Evolutionary conservation across 768 basidiomycete species (phyloP), one percentile per base, ranked within the genome.

Genomic region (Tremella mesenterica): DNA sequence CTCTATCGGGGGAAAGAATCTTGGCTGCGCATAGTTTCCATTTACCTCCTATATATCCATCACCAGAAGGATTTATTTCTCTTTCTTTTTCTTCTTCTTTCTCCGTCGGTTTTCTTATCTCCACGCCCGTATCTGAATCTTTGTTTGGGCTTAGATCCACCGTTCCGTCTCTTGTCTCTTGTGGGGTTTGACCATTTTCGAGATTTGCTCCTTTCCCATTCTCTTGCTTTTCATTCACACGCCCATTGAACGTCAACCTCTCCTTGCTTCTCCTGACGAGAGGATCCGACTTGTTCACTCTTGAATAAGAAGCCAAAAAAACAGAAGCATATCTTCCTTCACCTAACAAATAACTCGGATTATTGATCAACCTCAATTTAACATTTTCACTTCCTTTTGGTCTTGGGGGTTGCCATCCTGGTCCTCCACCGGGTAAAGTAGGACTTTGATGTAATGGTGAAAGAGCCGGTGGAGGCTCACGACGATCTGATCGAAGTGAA

Each of bases 21-120:
- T 77, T 77, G n/a, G 70, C 74, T 0, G 75, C 75, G 50, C 76
- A 77, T 4, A 76, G 50, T 20, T 46, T 52, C 71, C 76, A 72
- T n/a, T 39, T 51, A n/a, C 54, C 57, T 25, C 53, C 56, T n/a
- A 33, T 29, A 21, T 48, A 12, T 14, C 58, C 52, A 50, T 58
- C 60, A 13, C 58, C 59, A 23, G 44, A 23, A n/a, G 45, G 53
- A 23, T 58, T 61, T 16, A 53, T 56, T 36, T 53, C 44, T 20
- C 39, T 27, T n/a, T 45, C 46, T 18, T 31, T 30, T n/a, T n/a
- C n/a, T n/a, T n/a, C n/a, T n/a, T n/a, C n/a, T 39, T n/a, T n/a
- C n/a, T n/a, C n/a, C n/a, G n/a, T n/a, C n/a, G n/a, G n/a, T n/a
- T n/a, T n/a, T n/a, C n/a, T n/a, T 18, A 43, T 26, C 25, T 5